These are phyloP conservation scores for Tuber borchii DNA, from an alignment of 495 filamentous ascomycete species.

Conservation along the genomic window DNA sequence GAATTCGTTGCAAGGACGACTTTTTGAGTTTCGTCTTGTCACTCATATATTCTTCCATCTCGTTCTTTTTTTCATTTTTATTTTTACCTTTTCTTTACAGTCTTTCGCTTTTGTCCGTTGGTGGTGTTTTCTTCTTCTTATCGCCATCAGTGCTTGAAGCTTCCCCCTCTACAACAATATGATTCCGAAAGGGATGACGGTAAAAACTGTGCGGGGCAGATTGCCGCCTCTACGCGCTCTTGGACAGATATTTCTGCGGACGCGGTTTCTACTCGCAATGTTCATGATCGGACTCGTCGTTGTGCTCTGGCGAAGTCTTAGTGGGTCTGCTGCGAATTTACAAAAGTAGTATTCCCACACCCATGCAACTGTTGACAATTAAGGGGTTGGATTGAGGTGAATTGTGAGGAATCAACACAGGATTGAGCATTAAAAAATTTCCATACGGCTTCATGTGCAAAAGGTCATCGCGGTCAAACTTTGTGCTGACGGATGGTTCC, in stretches of 20 bases:
- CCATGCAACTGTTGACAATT: conserved; percentile 12
- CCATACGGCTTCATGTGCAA: background rate
- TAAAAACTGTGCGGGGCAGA: conserved; percentile 78
- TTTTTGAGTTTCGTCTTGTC: background rate
- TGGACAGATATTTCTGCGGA: conserved; percentile 66
- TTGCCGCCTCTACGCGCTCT: conserved; percentile 78
- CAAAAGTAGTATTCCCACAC: conserved; percentile 59
- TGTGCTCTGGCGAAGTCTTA: conserved; percentile 84
- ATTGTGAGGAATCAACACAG: background rate
- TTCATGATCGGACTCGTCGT: conserved; percentile 66
- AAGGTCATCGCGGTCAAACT: conserved; percentile 5
- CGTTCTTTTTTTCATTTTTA: background rate
- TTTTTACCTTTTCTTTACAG: conserved; percentile 26
- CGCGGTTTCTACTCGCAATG: conserved; percentile 69
- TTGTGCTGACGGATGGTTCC: conserved; percentile 11
- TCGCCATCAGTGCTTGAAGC: conserved; percentile 36
- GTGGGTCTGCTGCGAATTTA: conserved; percentile 75
- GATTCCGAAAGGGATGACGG: conserved; percentile 53
- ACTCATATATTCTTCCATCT: background rate
- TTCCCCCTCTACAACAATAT: conserved; percentile 43
- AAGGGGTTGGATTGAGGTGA: conserved; percentile 4
- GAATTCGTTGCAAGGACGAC: background rate
- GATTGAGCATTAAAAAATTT: conserved; percentile 13
- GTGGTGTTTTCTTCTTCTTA: conserved; percentile 23
- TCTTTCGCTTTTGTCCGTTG: conserved; percentile 25